A percentile compares a stretch with the other conserved stretches of the same genome.
Evolutionary conservation across 2,329 filamentous ascomycete species (phyloP).

Genomic region (Botrytis cinerea): DNA sequence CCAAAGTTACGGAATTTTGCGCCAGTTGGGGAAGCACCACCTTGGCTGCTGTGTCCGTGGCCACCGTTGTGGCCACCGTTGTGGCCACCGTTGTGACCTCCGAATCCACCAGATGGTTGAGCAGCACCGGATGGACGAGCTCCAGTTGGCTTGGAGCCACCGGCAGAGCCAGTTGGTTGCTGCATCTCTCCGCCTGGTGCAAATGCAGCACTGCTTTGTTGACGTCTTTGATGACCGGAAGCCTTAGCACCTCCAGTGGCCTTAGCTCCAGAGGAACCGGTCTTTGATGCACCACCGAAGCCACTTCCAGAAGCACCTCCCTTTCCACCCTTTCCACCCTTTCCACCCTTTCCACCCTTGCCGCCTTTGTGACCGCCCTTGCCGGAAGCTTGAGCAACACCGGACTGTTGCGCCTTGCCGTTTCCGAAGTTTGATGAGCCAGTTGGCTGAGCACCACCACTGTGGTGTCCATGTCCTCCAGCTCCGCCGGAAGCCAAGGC

Average conservation of each 20-base stretch:
- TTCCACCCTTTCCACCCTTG: neutral
- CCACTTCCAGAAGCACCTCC: neutral
- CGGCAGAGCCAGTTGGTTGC: neutral
- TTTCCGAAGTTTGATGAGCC: neutral
- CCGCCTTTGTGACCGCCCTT: neutral
- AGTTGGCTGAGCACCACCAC: neutral
- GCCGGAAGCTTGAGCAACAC: neutral
- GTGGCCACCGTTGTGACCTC: neutral
- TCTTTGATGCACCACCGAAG: neutral
- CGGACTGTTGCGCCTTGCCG: neutral
- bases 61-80: neutral
- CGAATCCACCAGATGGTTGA: neutral
- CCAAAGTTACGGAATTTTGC: slow-evolving; percentile 1
- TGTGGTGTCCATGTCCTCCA: slow-evolving; percentile 9
- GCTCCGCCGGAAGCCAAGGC: neutral
- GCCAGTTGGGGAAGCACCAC: neutral
- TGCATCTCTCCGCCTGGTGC: neutral
- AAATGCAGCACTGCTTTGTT: neutral
- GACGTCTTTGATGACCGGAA: slow-evolving; percentile 20
- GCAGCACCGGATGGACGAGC: neutral
- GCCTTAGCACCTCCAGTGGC: neutral
- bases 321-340: slow-evolving; percentile 13
- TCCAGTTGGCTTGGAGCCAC: neutral
- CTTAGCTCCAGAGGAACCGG: neutral
- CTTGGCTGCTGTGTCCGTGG: neutral